Conservation (phyloP, 805 yeast species). For the Yarrowia osloensis region DNA sequence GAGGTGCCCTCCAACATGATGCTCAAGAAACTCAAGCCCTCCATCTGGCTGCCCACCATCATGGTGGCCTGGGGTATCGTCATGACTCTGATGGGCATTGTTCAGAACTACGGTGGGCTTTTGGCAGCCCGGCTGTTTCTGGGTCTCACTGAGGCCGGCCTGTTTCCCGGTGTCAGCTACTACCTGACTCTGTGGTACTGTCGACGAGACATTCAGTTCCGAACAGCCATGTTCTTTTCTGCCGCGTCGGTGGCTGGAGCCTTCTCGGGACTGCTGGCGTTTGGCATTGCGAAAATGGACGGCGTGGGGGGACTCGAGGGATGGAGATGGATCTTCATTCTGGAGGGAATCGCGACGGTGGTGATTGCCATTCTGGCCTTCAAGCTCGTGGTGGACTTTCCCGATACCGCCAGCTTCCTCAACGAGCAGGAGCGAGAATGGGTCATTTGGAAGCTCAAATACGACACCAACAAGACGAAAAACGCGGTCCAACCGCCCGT, state of each 20-base stretch:
- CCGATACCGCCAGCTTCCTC: constrained; percentile 56
- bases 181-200: constrained; percentile 42
- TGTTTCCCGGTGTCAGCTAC: constrained; percentile 48
- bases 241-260: constrained; percentile 48
- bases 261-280: constrained; percentile 50
- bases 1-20: constrained; percentile 38
- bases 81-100: constrained; percentile 43
- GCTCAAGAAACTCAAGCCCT: constrained; percentile 44
- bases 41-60: constrained; percentile 41
- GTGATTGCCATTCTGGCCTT: constrained; percentile 41
- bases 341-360: constrained; percentile 52
- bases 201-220: constrained; percentile 45
- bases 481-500: not conserved
- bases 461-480: constrained; percentile 13
- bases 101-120: constrained; percentile 42
- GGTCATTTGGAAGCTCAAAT: constrained; percentile 37
- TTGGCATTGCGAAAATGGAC: constrained; percentile 49
- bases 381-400: constrained; percentile 49
- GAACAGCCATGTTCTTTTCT: constrained; percentile 46
- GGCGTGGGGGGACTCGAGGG: constrained; percentile 47
- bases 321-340: constrained; percentile 55
- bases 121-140: constrained; percentile 46
- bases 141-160: constrained; percentile 49
- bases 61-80: constrained; percentile 45
- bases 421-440: constrained; percentile 48